Conservation (phyloP, 2,329 filamentous ascomycete genomes). For the Fusarium tricinctum region DNA sequence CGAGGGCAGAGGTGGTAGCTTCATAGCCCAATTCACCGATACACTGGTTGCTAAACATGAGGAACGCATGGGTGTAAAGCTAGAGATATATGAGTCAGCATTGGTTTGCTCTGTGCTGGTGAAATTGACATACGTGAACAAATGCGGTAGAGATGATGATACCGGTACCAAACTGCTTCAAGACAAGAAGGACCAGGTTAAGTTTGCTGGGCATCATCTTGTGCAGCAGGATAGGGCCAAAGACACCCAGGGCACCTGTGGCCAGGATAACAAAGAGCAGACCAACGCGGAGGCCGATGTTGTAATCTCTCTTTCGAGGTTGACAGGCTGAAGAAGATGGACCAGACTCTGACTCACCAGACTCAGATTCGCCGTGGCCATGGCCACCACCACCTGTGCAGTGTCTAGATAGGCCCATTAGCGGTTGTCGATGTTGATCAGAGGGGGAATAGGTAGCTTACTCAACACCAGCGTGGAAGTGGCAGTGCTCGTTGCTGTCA, state of each 20-base stretch:
- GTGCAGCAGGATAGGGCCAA: constrained; percentile 74
- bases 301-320: constrained; percentile 68
- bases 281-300: constrained; percentile 77
- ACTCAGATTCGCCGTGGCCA: constrained; percentile 54
- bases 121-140: constrained; percentile 66
- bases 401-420: constrained; percentile 58
- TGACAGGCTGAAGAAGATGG: constrained; percentile 61
- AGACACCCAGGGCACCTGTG: constrained; percentile 78
- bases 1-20: constrained; percentile 75
- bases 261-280: constrained; percentile 79
- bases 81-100: constrained; percentile 50
- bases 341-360: constrained; percentile 34
- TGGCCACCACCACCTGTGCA: constrained; percentile 64
- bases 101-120: neutral
- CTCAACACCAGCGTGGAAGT: constrained; percentile 83
- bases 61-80: constrained; percentile 78
- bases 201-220: constrained; percentile 67
- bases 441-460: constrained; percentile 57
- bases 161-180: constrained; percentile 82
- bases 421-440: neutral
- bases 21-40: constrained; percentile 77
- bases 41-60: constrained; percentile 81
- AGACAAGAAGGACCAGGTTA: constrained; percentile 67
- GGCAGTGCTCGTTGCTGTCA: constrained; percentile 65
- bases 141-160: constrained; percentile 80